Percentiles rank a stretch among this genome's conserved stretches.
phyloP scores from a whole-genome alignment of 1,284 basidiomycete genomes.

The Cerioporus squamosus region DNA sequence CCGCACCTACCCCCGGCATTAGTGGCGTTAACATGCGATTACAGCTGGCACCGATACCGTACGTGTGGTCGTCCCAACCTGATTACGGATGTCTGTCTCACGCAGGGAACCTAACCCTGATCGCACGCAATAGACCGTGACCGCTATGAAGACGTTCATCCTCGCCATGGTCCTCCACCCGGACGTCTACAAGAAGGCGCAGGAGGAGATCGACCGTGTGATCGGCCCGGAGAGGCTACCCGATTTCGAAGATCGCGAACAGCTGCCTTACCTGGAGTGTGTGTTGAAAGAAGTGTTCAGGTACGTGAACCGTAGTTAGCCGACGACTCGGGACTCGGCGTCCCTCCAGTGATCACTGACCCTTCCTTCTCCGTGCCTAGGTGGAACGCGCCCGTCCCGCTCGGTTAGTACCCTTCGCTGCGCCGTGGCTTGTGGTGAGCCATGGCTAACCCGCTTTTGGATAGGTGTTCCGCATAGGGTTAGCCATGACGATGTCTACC shows the following conservation, averaged over 20 bases:
- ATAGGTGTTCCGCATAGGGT: constrained; percentile 29
- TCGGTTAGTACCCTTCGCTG: constrained; percentile 19
- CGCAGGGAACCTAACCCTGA: too few relatives aligned
- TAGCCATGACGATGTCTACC: constrained; percentile 26
- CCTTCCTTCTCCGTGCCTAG: constrained; percentile 8
- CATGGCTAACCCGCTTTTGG: neutral
- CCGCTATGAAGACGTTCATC: constrained; percentile 28
- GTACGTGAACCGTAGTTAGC: constrained; percentile 11
- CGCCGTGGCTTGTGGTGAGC: neutral
- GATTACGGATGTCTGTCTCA: too few relatives aligned
- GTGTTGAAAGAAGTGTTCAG: constrained; percentile 36
- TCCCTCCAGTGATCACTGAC: neutral
- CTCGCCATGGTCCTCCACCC: constrained; percentile 32
- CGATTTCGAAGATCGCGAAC: constrained; percentile 36
- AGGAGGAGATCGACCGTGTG: constrained; percentile 37
- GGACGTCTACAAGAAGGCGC: constrained; percentile 32
- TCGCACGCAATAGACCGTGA: constrained; percentile 24
- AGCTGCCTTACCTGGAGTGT: constrained; percentile 39
- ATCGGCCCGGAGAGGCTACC: constrained; percentile 37
- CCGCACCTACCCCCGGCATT: neutral
- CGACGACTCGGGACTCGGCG: neutral
- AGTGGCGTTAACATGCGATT: neutral
- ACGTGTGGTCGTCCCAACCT: neutral
- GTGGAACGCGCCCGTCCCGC: constrained; percentile 27
- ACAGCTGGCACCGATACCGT: constrained; percentile 31